Base-by-base conservation (phyloP, 75 land plant species). In the Picea sitchensis region DNA sequence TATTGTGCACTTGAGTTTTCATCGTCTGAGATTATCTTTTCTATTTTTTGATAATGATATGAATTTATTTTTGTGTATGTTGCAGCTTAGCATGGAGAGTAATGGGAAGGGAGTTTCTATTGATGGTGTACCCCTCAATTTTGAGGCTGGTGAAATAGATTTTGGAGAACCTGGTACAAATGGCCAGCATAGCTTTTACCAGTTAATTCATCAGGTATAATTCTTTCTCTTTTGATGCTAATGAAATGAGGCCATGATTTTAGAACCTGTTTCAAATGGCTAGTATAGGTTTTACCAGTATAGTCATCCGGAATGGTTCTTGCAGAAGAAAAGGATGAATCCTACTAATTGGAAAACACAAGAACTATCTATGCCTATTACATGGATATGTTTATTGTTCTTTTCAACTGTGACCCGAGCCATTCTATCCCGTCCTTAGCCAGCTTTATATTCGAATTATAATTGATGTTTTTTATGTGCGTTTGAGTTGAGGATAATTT, bases 161-260 rank as follows among this genome's bases (percentile, higher is more conserved):
- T 98, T 98, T 86, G 99, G 98, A 59, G 98, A 98, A 83, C 99
- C 98, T 47, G 99, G 99, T 51, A 98, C 99, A 63, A 98, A 98
- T 86, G 99, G 98, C 31, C 98, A 98, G 83, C 98, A 95, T 80
- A 98, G 98, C 82, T 98, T 98, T 82, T 98, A 98, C 82, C 99
- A 95, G 81, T 87, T 98, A 59, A 98, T 98, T 76, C 99, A 98
- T 82, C 99, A 98, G 96, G 99, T 94, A 81, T 77, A 30, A 47
- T 4, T 38, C 2, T 26, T 14, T 11, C 12, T 51, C 12, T 51
- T 51, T 9, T 51, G 56, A 51, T 51, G 12, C 56, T 12, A 51
- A 12, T 51, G 12, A 51, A 51, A 9, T 51, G 56, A 51, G 56
- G 12, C 36, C 20, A 0, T 65, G 68, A 32, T 65, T 67, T 67